Conservation (phyloP, 371 early-diverging fungal genomes). For the Mortierella sp. region DNA sequence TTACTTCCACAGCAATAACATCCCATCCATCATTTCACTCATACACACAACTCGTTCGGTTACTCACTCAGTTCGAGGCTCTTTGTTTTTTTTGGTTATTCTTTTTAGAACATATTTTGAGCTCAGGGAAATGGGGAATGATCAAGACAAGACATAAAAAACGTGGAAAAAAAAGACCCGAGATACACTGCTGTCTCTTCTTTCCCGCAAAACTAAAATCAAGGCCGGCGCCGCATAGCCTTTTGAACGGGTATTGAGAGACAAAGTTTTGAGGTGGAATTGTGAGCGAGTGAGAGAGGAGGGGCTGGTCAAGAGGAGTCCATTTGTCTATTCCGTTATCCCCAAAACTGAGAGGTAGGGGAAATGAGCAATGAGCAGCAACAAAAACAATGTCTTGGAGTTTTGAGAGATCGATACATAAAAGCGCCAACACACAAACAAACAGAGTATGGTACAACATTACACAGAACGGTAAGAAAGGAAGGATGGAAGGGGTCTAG, state of each 20-base stretch:
- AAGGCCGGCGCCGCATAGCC: neutral
- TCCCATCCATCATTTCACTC: neutral
- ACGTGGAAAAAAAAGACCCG: conserved; percentile 1
- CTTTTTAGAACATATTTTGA: neutral
- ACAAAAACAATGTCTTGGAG: neutral
- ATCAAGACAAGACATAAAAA: neutral
- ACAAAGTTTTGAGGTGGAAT: neutral
- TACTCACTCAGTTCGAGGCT: neutral
- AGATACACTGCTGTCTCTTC: neutral
- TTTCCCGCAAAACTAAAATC: neutral
- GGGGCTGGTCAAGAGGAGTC: neutral
- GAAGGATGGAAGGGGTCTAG: neutral
- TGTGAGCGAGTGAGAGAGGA: neutral
- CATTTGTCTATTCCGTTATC: neutral
- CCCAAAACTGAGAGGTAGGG: neutral
- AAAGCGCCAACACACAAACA: neutral
- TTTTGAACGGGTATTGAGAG: neutral
- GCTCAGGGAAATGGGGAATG: neutral
- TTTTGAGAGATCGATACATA: neutral
- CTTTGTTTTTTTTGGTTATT: neutral
- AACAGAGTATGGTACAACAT: neutral
- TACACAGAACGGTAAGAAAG: neutral
- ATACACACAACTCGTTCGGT: neutral
- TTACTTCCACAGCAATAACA: neutral
- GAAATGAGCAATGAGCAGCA: conserved; percentile 1